Percentiles rank a stretch among this genome's conserved stretches.
Conservation (phyloP, 352 stramenopile species). For the Globisporangium lucens region DNA sequence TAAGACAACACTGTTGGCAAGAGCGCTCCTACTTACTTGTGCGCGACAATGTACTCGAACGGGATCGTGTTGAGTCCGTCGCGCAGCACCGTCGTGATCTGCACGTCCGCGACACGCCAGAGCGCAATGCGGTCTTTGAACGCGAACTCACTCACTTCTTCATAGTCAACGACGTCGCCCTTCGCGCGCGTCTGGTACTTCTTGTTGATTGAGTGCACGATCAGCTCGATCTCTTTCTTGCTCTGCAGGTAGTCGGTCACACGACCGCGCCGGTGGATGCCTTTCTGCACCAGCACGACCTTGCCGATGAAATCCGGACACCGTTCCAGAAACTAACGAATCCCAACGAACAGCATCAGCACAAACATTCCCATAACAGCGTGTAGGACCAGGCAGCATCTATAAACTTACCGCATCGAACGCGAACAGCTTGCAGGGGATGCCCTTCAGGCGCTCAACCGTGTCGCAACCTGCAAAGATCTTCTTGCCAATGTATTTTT, state of each 20-base stretch:
- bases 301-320: slow-evolving; percentile 82
- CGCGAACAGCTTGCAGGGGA: slow-evolving; percentile 96
- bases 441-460: slow-evolving; percentile 95
- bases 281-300: slow-evolving; percentile 79
- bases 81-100: slow-evolving; percentile 71
- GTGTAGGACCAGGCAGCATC: not conserved
- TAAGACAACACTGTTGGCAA: not conserved
- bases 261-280: slow-evolving; percentile 78
- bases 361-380: not conserved
- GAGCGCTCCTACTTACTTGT: slow-evolving; percentile 41
- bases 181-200: slow-evolving; percentile 65
- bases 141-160: slow-evolving; percentile 68
- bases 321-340: slow-evolving; percentile 78
- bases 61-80: slow-evolving; percentile 77
- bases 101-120: slow-evolving; percentile 72
- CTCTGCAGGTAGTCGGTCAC: slow-evolving; percentile 94
- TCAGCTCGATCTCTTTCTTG: slow-evolving; percentile 90
- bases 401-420: slow-evolving; percentile 67
- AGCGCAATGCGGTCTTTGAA: slow-evolving; percentile 70
- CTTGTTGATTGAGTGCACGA: slow-evolving; percentile 91
- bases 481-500: slow-evolving; percentile 64
- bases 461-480: slow-evolving; percentile 93
- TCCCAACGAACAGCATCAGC: not conserved
- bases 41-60: slow-evolving; percentile 83
- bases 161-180: slow-evolving; percentile 67